Conservation (phyloP, 371 early-diverging fungal genomes). For the Lichtheimia ramosa region DNA sequence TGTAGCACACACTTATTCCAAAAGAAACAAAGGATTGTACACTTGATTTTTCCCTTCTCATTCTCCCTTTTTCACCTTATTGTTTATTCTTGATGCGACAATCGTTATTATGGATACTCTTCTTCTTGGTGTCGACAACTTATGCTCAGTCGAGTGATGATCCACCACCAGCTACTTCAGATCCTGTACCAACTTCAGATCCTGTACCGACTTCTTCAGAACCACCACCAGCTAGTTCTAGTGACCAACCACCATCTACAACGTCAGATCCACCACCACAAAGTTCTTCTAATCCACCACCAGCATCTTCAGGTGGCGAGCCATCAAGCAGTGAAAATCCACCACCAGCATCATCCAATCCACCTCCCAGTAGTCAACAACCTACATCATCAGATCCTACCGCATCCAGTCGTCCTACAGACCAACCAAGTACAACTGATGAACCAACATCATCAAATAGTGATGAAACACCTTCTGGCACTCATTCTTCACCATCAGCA, state of each 20-base stretch:
- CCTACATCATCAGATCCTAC: slow-evolving; percentile 5
- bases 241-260: slow-evolving; percentile 3
- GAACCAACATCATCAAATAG: too few relatives aligned
- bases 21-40: slow-evolving; percentile 5
- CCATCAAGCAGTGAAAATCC: neutral
- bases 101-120: neutral
- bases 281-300: neutral
- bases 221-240: slow-evolving; percentile 3
- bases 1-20: slow-evolving; percentile 7
- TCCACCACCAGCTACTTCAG: slow-evolving; percentile 8
- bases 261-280: too few relatives aligned
- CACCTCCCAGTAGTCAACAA: slow-evolving; percentile 8
- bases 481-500: neutral
- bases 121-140: neutral
- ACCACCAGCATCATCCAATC: slow-evolving; percentile 10
- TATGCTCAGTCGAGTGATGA: slow-evolving; percentile 1
- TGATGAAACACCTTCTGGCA: neutral
- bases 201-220: slow-evolving; percentile 2
- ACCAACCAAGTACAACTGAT: slow-evolving; percentile 1
- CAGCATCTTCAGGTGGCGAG: neutral
- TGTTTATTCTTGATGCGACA: slow-evolving; percentile 1
- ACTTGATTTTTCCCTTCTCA: slow-evolving; percentile 1
- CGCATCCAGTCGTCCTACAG: slow-evolving; percentile 11
- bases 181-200: slow-evolving; percentile 10
- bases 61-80: slow-evolving; percentile 10